These are phyloP conservation scores for Candida taoyuanica DNA, from an alignment of 805 yeast species.

Conservation along the genomic window DNA sequence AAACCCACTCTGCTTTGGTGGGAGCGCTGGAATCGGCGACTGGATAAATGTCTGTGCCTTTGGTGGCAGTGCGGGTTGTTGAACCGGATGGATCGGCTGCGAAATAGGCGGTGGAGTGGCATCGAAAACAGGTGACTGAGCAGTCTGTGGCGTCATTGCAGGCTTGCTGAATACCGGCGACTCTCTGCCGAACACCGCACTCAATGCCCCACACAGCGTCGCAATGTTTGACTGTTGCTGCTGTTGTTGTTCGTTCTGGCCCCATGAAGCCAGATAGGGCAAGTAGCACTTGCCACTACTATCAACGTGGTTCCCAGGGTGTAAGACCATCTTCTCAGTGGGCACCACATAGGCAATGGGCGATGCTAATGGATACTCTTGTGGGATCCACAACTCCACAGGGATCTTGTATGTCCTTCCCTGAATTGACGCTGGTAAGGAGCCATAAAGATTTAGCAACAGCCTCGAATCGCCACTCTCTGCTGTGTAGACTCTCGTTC, in stretches of 20 bases:
- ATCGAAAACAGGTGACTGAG: constrained; percentile 5
- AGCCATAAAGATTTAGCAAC: constrained; percentile 62
- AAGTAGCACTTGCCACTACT: constrained; percentile 67
- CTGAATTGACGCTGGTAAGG: constrained; percentile 34
- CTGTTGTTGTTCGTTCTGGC: constrained; percentile 43
- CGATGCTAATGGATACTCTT: constrained; percentile 57
- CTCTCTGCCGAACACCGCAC: constrained; percentile 35
- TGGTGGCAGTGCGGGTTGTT: constrained; percentile 34
- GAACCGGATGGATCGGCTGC: too few species aligned
- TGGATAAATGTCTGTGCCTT: constrained; percentile 12
- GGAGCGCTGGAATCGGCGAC: constrained; percentile 10
- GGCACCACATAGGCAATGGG: constrained; percentile 67
- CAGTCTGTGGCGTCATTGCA: constrained; percentile 5
- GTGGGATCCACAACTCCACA: constrained; percentile 73
- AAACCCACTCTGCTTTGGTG: constrained; percentile 7
- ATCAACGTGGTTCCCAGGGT: constrained; percentile 65
- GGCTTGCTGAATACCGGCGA: constrained; percentile 42
- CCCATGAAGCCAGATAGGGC: constrained; percentile 46
- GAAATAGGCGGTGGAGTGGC: too few species aligned
- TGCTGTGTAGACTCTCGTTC: constrained; percentile 60
- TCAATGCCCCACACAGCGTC: constrained; percentile 28
- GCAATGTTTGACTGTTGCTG: constrained; percentile 39
- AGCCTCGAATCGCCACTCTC: constrained; percentile 56
- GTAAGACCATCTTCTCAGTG: constrained; percentile 40
- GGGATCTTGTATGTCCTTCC: constrained; percentile 42